Evolutionary conservation across 441 rosid genomes (phyloP), one percentile per base, ranked within the genome.

Genomic region (Euphorbia corollata): DNA sequence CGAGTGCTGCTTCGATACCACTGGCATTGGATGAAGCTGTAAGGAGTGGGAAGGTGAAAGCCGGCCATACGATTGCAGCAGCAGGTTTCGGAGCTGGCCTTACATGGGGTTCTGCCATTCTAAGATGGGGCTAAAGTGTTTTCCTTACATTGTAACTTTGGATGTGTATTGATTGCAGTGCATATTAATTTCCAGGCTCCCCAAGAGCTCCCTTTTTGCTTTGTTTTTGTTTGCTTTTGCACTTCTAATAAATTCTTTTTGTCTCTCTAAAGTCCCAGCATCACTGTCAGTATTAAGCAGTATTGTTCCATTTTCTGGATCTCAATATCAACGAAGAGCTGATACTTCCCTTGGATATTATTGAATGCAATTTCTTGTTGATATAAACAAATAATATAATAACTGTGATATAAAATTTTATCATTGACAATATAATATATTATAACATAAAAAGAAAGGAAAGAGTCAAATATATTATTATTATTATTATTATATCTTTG

Each of bases 61-160:
- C 84, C 19, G 92, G 99, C 39, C 87, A 94, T 60, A 81, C 79
- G 11, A 86, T 93, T 19, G 97, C 92, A 0, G 55, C 97, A 34
- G 90, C 97, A 6, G 97, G 97, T 61, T 94, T 87, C 30, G 97
- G 99, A 59, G 99, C 97, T 2, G 99, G 97, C 61, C 84, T 94
- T 69, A 94, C 96, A 57, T 88, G 55, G 55, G 55, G 55, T 18
- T 50, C 55, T 50, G 55, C 55, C 6, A 50, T 50, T n/a, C 15
- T 50, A 15, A 50, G 22, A 50, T 50, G 55, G 55, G 55, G 55
- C 7, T 50, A 8, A 50, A 5, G 15, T 5, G 15, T 50, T 18
- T 16, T 50, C 15, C 54, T 41, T 20, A 72, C 34, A 61, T 60
- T 55, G 27, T 61, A 19, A 34, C 41, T 57, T 69, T 64, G 34